These are phyloP conservation scores for Euphorbia peplus DNA, from an alignment of 345 rosid species.

Conservation along the genomic window DNA sequence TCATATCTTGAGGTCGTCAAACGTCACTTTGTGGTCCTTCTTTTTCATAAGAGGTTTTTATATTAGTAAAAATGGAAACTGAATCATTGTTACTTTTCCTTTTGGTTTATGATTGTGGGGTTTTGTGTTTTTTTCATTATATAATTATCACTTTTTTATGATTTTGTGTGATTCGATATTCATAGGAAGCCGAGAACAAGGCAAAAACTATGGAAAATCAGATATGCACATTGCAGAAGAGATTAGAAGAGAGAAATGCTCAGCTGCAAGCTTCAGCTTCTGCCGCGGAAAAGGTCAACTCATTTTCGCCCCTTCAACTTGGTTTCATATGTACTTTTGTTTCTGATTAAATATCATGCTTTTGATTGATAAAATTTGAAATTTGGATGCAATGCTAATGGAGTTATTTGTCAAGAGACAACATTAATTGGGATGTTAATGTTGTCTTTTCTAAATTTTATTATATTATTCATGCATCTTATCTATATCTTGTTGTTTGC, in stretches of 20 bases:
- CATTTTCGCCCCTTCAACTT: not conserved
- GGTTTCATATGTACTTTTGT: not conserved
- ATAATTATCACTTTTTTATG: no score
- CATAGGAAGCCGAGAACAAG: conserved; percentile 77
- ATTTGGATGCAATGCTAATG: not conserved
- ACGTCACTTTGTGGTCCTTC: no score
- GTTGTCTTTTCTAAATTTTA: conserved; percentile 9
- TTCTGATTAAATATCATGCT: conserved; percentile 1
- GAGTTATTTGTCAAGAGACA: conserved; percentile 4
- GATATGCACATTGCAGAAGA: conserved; percentile 39
- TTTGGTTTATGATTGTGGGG: no score
- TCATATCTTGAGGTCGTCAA: no score
- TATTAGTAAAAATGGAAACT: no score
- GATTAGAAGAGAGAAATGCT: conserved; percentile 53
- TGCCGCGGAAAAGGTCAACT: conserved; percentile 75
- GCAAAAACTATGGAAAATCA: conserved; percentile 68
- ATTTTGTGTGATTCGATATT: conserved; percentile 13
- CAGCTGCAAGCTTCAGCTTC: conserved; percentile 65
- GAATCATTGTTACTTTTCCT: no score
- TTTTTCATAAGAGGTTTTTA: no score
- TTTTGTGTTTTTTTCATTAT: conserved; percentile 1
- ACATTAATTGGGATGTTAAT: conserved; percentile 13
- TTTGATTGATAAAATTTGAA: conserved; percentile 16
- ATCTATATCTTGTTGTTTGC: conserved; percentile 22
- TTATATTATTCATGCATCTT: conserved; percentile 4